Base-by-base conservation (phyloP, 805 yeast genomes). In the Spathaspora passalidarum region DNA sequence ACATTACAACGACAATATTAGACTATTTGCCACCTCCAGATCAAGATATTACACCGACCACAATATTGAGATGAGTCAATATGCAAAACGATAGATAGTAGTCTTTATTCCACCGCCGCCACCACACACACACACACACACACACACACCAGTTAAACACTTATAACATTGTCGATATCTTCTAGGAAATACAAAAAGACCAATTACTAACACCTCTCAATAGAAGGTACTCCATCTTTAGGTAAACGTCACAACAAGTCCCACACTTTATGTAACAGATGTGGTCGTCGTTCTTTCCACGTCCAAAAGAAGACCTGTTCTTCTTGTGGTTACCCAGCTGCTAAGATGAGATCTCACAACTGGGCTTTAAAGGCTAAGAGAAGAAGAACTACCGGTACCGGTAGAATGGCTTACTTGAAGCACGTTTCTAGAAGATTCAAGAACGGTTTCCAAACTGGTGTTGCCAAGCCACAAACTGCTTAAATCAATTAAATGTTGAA, bases 191-290 rank as follows among this genome's bases (percentile, higher is more conserved):
- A 14, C 13, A 25, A 23, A 21, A 29, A 29, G 17, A 29, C 4
- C 16, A 29, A 10, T 36, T 56, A 56, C 60, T 56, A 56, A 56
- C 60, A 44, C 50, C 50, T 40, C 43, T 43, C 20, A 39, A 53
- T 51, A 71, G 96, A 92, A 90, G 99, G 99, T 88, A 92, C 99
- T 78, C 97, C 98, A 81, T 89, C 97, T 76, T 86, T 89, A 84
- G 99, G 99, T 85, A 92, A 92, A 83, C 90, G 94, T 79, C 97
- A 94, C 88, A 91, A 88, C 92, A 94, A 94, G 82, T 86, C 98
- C 74, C 99, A 94, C 89, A 86, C 95, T 74, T 82, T 91, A 78
- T 94, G 99, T 85, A 89, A 87, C 83, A 86, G 96, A 86, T 94
- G 99, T 83, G 98, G 98, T 72, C 80, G 82, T 73, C 96, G 98